Evolutionary conservation across 768 basidiomycete genomes (phyloP).

Genomic region (Lepiota brunneoincarnata): DNA sequence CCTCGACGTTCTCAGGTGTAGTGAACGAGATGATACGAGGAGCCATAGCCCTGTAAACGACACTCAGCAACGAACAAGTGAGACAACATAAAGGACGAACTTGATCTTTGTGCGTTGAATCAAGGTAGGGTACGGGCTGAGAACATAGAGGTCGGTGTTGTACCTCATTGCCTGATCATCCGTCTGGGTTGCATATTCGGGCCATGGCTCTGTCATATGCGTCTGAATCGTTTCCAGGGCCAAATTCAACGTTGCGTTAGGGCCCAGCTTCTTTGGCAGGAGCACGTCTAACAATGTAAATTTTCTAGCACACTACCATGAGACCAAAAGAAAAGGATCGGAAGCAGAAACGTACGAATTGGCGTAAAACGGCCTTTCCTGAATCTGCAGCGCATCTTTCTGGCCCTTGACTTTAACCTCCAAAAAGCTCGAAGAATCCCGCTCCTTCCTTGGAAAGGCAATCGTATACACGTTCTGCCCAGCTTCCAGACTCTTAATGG

Average conservation of each 20-base stretch:
- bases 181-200: constrained; percentile 65
- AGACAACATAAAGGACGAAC: constrained; percentile 40
- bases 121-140: constrained; percentile 79
- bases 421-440: constrained; percentile 68
- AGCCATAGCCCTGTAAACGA: constrained; percentile 55
- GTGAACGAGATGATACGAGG: constrained; percentile 74
- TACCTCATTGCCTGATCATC: constrained; percentile 83
- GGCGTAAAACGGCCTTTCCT: constrained; percentile 45
- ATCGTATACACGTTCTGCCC: constrained; percentile 64
- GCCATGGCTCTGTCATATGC: constrained; percentile 77
- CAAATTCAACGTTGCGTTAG: constrained; percentile 66
- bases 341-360: constrained; percentile 43
- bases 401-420: constrained; percentile 81
- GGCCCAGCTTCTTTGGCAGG: constrained; percentile 56
- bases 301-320: constrained; percentile 25
- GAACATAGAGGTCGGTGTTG: constrained; percentile 69
- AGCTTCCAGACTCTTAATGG: constrained; percentile 68
- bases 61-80: not conserved
- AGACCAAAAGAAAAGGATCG: constrained; percentile 1
- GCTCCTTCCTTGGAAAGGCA: constrained; percentile 62
- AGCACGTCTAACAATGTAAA: constrained; percentile 58
- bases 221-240: constrained; percentile 79
- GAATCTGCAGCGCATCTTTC: constrained; percentile 45
- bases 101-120: constrained; percentile 87
- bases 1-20: constrained; percentile 57